Conservation (phyloP, 2,329 filamentous ascomycete species). For the Calcarisporium arbuscula region DNA sequence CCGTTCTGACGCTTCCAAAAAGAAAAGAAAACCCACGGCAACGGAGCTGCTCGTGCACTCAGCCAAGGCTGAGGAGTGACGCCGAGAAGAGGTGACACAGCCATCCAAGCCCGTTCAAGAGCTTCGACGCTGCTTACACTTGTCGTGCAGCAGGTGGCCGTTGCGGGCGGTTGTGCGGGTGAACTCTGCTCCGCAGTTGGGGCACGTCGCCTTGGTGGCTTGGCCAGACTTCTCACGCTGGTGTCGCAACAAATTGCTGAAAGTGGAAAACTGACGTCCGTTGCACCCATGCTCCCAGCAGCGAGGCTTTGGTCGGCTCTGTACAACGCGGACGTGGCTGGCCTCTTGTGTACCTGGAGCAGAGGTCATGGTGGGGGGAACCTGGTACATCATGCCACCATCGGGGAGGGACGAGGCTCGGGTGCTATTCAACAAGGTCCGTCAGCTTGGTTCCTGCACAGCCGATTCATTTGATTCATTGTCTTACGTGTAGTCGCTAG, state of each 20-base stretch:
- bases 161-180: conserved; percentile 84
- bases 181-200: conserved; percentile 88
- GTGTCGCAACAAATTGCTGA: conserved; percentile 88
- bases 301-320: conserved; percentile 82
- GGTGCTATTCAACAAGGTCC: conserved; percentile 20
- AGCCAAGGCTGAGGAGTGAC: too few species aligned
- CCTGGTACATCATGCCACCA: conserved; percentile 35
- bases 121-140: conserved; percentile 66
- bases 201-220: conserved; percentile 81
- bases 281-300: conserved; percentile 98
- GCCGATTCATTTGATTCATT: too few species aligned
- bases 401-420: conserved; percentile 35
- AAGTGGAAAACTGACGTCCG: conserved; percentile 89
- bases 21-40: too few species aligned
- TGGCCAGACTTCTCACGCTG: conserved; percentile 93
- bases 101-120: too few species aligned
- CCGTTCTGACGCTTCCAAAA: too few species aligned
- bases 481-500: conserved; percentile 32
- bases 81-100: too few species aligned
- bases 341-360: conserved; percentile 27
- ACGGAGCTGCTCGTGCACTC: too few species aligned
- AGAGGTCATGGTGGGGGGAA: conserved; percentile 27
- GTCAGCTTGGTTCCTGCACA: too few species aligned
- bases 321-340: conserved; percentile 60
- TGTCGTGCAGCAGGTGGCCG: conserved; percentile 78